Base-by-base conservation (phyloP, 805 yeast genomes). In the Metschnikowia bowlesiae region DNA sequence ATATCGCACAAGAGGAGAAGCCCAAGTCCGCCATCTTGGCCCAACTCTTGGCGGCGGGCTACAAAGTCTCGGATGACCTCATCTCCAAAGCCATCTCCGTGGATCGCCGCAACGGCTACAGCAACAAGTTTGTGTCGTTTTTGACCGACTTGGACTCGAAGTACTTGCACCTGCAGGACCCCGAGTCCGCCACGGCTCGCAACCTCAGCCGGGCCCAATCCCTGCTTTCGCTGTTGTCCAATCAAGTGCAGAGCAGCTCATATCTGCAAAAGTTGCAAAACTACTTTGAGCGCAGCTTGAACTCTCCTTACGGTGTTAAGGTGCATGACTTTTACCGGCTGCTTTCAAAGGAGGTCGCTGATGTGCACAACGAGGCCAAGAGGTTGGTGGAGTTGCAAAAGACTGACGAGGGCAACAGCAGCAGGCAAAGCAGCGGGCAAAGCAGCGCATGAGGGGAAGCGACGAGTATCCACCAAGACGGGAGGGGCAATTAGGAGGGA, bases 1-100 rank as follows among this genome's bases (percentile, higher is more conserved):
- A 85, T 57, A 78, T 85, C 47, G 66, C 75, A 5, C 95, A 87
- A 68, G 95, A 87, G 61, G 81, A 80, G 53, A 87, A 87, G 70
- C 95, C 95, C 50, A 85, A 85, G 62, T 67, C 82, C 49, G 81
- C 89, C 16, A 82, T 87, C 52, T 71, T 86, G 69, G 92, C 94
- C 1, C 92, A 87, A 66, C 79, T 84, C 59, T 71, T 87, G 52
- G 75, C 89, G 32, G 79, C 82, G n/a, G 95, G 95, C 4, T 87
- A 87, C 63, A 78, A 74, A 16, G 66, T 87, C 40, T 75, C 84
- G 43, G 94, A 87, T 64, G 68, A 74, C 46, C 68, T 85, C 45
- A 71, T 87, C 40, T 74, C 78, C 50, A 77, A 76, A 61, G 86
- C 89, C 22, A 73, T 84, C 47, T 80, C 75, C 16, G 72, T 83